These are phyloP conservation scores for Tuber brumale DNA, from an alignment of 495 filamentous ascomycete species.

Conservation along the genomic window DNA sequence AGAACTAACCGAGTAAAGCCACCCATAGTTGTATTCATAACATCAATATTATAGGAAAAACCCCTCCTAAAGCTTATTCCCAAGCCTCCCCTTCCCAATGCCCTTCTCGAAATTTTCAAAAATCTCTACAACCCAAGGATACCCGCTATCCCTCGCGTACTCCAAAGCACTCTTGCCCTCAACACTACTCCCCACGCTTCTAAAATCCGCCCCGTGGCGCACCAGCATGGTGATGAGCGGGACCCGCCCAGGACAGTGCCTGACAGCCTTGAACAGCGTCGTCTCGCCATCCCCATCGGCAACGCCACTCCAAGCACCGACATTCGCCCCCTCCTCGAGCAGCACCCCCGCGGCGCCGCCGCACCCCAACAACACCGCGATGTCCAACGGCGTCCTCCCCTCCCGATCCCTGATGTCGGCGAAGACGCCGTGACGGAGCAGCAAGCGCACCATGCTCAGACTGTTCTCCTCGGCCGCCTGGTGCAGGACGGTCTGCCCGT, in stretches of 20 bases:
- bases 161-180: background rate
- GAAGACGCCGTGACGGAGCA: background rate
- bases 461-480: background rate
- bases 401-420: background rate
- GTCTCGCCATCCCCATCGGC: background rate
- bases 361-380: background rate
- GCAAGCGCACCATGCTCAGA: background rate
- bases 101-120: background rate
- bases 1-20: background rate
- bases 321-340: background rate
- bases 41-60: background rate
- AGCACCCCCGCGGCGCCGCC: background rate
- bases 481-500: background rate
- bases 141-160: background rate
- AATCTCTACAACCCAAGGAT: background rate
- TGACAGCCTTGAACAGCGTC: background rate
- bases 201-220: background rate
- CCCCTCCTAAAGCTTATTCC: background rate
- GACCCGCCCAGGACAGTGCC: background rate
- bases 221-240: background rate
- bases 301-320: background rate
- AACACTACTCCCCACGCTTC: background rate
- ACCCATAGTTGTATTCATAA: background rate
- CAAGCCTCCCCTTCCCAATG: background rate
- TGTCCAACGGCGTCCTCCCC: background rate